phyloP scores from a whole-genome alignment of 306 rosid genomes.

The Trichosanthes truncata region DNA sequence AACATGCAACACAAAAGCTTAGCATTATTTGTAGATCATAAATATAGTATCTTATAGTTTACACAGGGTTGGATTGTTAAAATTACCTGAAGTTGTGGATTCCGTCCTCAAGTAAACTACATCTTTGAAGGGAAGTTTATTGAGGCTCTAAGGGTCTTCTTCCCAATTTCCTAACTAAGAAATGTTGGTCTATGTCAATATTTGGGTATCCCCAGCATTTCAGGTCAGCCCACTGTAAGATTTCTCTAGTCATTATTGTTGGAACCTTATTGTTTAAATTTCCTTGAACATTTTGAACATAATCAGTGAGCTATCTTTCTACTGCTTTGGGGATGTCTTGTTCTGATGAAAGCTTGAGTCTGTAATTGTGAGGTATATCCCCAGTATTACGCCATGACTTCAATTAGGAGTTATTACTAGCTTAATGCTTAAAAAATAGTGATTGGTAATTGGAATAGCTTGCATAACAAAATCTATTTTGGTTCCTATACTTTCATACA shows the following conservation, averaged over 20 bases:
- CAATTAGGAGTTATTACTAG: not conserved
- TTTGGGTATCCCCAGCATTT: conserved; percentile 4
- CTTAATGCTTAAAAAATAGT: not conserved
- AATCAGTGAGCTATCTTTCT: not conserved
- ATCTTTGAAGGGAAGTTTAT: not conserved
- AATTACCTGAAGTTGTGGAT: not conserved
- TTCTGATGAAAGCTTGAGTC: not conserved
- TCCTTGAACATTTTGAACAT: not conserved
- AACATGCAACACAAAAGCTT: not conserved
- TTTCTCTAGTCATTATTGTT: not conserved
- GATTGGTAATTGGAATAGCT: not conserved
- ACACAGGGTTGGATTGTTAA: not conserved
- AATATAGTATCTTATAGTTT: not conserved
- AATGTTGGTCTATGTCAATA: conserved; percentile 5
- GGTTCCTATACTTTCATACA: no score
- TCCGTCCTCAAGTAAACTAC: not conserved
- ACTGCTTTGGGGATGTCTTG: not conserved
- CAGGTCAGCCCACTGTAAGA: not conserved
- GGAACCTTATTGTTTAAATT: not conserved
- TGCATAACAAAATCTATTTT: no score
- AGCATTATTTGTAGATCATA: conserved; percentile 4
- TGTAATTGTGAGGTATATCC: not conserved
- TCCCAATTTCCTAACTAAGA: not conserved
- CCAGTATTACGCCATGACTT: not conserved
- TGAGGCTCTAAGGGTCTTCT: not conserved